phyloP scores from a whole-genome alignment of 1,284 basidiomycete genomes.

The Melampsora americana region DNA sequence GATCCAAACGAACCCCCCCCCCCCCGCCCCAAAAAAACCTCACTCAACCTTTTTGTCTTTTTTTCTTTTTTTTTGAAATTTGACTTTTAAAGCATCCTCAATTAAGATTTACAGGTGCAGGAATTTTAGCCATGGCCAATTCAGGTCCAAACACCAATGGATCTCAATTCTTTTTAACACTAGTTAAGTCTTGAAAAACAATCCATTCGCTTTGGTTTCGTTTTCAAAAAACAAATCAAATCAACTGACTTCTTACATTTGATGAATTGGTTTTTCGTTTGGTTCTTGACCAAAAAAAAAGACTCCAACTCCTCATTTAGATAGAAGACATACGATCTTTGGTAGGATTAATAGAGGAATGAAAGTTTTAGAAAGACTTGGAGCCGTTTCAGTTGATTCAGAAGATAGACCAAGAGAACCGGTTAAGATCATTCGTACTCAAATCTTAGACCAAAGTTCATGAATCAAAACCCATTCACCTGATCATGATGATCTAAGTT shows the following conservation, averaged over 20 bases:
- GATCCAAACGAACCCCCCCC: too few species aligned
- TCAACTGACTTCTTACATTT: background rate
- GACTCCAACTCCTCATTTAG: slow-evolving; percentile 47
- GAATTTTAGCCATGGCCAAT: slow-evolving; percentile 49
- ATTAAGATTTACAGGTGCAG: slow-evolving; percentile 48
- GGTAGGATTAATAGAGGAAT: slow-evolving; percentile 47
- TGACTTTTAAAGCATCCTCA: slow-evolving; percentile 43
- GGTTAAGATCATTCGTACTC: slow-evolving; percentile 41
- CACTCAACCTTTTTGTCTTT: background rate
- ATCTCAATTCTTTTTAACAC: slow-evolving; percentile 46
- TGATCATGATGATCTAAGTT: too few species aligned
- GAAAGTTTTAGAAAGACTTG: slow-evolving; percentile 46
- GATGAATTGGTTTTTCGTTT: background rate
- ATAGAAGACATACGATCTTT: slow-evolving; percentile 47
- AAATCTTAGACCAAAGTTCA: slow-evolving; percentile 13
- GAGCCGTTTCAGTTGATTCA: slow-evolving; percentile 49
- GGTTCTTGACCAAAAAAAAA: slow-evolving; percentile 10
- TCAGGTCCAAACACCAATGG: slow-evolving; percentile 48
- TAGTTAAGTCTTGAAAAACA: slow-evolving; percentile 4
- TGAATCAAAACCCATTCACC: too few species aligned
- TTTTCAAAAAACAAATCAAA: background rate
- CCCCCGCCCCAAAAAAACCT: too few species aligned
- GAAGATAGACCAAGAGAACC: slow-evolving; percentile 46
- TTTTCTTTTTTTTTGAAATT: slow-evolving; percentile 15
- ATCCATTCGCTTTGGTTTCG: background rate